Percentiles rank a stretch among this genome's conserved stretches.
Evolutionary conservation across 345 rosid genomes (phyloP).

Genomic region (Leavenworthia alabamica): DNA sequence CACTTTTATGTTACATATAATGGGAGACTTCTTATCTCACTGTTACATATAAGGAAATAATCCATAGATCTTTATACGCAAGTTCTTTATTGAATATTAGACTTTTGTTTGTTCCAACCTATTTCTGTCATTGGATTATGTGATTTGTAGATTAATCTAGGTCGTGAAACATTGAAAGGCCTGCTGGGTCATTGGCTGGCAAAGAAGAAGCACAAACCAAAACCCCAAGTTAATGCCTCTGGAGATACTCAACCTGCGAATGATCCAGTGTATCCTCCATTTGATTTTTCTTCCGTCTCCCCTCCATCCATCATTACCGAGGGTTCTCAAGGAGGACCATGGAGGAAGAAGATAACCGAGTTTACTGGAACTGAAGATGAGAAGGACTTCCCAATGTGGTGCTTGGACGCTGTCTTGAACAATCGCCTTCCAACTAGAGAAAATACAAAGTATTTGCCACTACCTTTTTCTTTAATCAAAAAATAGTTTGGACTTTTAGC

Average conservation of each 20-base stretch:
- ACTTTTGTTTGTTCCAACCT: neutral
- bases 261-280: conserved; percentile 91
- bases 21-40: neutral
- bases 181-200: conserved; percentile 79
- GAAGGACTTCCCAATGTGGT: conserved; percentile 95
- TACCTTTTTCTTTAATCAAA: conserved; percentile 7
- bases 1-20: conserved; percentile 2
- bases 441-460: conserved; percentile 63
- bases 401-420: conserved; percentile 81
- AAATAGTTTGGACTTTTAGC: conserved; percentile 13
- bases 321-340: conserved; percentile 95
- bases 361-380: conserved; percentile 90
- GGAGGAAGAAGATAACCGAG: conserved; percentile 94
- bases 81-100: neutral
- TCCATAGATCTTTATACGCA: neutral
- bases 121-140: conserved; percentile 12
- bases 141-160: conserved; percentile 75
- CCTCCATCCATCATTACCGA: conserved; percentile 95
- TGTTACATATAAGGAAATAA: conserved; percentile 2
- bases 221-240: conserved; percentile 60
- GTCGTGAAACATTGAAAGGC: conserved; percentile 97
- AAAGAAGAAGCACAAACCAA: conserved; percentile 70
- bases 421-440: conserved; percentile 92
- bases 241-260: conserved; percentile 61
- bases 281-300: conserved; percentile 68